Evolutionary conservation across 148 eudicot species (phyloP), one percentile per base, ranked within the genome.

Genomic region (Suaeda aralocaspica): DNA sequence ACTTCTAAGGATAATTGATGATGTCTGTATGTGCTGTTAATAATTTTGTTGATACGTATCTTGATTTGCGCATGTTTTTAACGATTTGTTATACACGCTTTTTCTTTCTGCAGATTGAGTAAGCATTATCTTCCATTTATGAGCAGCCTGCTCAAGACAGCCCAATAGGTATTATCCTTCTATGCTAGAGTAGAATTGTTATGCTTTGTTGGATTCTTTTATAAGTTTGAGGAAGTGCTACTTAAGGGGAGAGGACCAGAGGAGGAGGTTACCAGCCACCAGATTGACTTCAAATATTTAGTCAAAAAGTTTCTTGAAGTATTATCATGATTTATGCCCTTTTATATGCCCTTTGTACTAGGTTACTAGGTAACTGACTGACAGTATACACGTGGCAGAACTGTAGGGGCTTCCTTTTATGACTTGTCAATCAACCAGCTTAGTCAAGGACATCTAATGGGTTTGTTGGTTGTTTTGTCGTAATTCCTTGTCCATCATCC

Each of bases 31-130:
- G 11, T 59, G 68, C 68, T 71, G 29, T 61, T 5, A 16, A 24
- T n/a, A 30, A 2, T 19, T 13, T 9, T 63, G 34, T 24, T n/a
- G n/a, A 21, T 22, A 36, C 39, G 39, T 18, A 18, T 19, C 59
- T 36, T 64, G 61, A 18, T 33, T 1, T 58, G 9, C 26, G 34
- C 25, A 9, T 29, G 1, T 10, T 10, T 14, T 18, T 30, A 19
- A 63, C 9, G 11, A 22, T 56, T 24, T 22, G 29, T 18, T n/a
- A 14, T 30, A 3, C 7, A 18, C 34, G 29, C 19, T 61, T 0
- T 63, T 63, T 55, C 24, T 28, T 39, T 45, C 16, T 45, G 39
- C 67, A 75, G 78, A 46, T 49, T 21, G 56, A 61, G 62, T 52
- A 26, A 36, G 41, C 30, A 24, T 61, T 29, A 26, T 9, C 42